Evolutionary conservation across 2,329 filamentous ascomycete species (phyloP).

Genomic region (Beauveria medogensis): DNA sequence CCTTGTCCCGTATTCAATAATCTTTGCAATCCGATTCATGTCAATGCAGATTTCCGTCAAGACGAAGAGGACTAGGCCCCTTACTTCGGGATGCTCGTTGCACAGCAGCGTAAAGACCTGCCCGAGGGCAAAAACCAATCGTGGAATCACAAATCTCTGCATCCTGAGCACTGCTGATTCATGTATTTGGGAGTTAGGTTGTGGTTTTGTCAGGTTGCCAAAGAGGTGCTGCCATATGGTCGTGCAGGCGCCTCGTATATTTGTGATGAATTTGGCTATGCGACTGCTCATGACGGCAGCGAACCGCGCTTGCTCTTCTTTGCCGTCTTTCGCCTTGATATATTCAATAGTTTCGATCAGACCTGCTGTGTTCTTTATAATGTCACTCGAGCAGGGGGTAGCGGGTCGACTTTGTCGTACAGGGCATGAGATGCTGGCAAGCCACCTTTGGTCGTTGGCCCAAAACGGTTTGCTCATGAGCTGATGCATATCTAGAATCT

Average conservation of each 20-base stretch:
- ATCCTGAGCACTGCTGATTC: background rate
- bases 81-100: background rate
- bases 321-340: background rate
- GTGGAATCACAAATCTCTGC: background rate
- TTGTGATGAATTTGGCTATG: background rate
- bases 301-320: background rate
- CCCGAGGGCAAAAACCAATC: background rate
- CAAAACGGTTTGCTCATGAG: background rate
- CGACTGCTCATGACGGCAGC: background rate
- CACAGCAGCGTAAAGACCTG: background rate
- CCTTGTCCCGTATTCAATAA: background rate
- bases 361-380: background rate
- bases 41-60: background rate
- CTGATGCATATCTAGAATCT: background rate
- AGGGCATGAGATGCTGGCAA: background rate
- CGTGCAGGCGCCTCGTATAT: background rate
- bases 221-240: background rate
- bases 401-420: background rate
- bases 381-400: background rate
- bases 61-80: background rate
- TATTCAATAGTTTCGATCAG: background rate
- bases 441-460: background rate
- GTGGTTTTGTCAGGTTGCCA: too few relatives aligned
- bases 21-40: background rate
- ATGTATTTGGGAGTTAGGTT: background rate